phyloP scores from a whole-genome alignment of 306 rosid species.

The Cucurbita pepo region DNA sequence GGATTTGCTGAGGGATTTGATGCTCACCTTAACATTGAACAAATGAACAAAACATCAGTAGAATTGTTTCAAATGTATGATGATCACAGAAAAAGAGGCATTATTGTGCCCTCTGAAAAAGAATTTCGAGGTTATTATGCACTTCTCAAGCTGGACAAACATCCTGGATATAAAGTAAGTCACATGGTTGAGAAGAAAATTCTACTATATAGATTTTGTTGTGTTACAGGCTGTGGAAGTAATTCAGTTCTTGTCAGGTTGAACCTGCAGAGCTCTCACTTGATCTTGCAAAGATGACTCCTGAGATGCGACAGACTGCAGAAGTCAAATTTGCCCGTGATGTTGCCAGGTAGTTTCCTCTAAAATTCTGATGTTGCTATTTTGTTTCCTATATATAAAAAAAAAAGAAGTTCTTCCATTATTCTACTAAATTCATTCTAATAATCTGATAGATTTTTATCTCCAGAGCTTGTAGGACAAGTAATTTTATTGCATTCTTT shows the following conservation, averaged over 20 bases:
- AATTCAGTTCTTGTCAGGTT: constrained; percentile 49
- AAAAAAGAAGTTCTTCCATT: constrained; percentile 1
- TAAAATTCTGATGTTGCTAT: constrained; percentile 46
- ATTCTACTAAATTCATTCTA: constrained; percentile 10
- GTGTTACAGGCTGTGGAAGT: constrained; percentile 15
- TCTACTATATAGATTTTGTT: constrained; percentile 18
- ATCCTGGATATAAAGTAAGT: constrained; percentile 95
- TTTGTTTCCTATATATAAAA: constrained; percentile 16
- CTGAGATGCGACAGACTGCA: constrained; percentile 79
- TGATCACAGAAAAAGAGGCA: constrained; percentile 95
- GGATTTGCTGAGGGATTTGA: constrained; percentile 98
- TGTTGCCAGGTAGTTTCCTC: constrained; percentile 62
- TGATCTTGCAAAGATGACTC: constrained; percentile 97
- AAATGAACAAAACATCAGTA: constrained; percentile 97
- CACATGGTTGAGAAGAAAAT: constrained; percentile 9
- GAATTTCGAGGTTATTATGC: constrained; percentile 98
- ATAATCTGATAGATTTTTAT: constrained; percentile 15
- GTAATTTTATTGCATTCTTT: constrained; percentile 82
- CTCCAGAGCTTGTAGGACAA: constrained; percentile 84
- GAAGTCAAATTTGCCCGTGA: constrained; percentile 90
- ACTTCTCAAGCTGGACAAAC: constrained; percentile 96
- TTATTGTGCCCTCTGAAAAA: constrained; percentile 49
- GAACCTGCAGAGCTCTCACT: constrained; percentile 99
- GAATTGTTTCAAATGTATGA: constrained; percentile 92
- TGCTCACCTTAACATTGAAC: constrained; percentile 97